Evolutionary conservation across 495 filamentous ascomycete species (phyloP), one percentile per base, ranked within the genome.

Genomic region (Saxispiralis lemnorum): DNA sequence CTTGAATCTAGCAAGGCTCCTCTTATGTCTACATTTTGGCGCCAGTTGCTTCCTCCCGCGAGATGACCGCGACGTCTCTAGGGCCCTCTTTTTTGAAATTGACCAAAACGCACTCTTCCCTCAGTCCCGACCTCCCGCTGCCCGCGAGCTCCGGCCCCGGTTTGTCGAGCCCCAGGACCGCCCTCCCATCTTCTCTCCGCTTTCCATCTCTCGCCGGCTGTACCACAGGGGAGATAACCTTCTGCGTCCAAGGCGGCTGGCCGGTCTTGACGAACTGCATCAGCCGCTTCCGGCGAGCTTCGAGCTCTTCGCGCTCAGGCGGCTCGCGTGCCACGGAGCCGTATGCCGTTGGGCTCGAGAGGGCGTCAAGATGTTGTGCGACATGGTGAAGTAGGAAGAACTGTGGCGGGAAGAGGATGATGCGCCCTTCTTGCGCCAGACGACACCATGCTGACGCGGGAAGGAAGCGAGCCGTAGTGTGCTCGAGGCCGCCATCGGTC

Each of bases 391-490:
- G 61, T 0, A 97, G 71, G 51, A 86, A 80, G 57, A 76, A 81
- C 52, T 97, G 89, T 2, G 89, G 89, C 20, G 89, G 89, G 53
- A 84, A 93, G 0, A 97, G 66, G 41, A 92, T 78, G 35, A 95
- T 76, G 32, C 84, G 72, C 7, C 72, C 76, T 0, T 51, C 56
- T 3, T 59, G 59, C 9, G 78, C 75, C 45, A 72, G 64, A 1
- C 60, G 59, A 18, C 93, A 61, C 83, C 88, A 95, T 31, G 67
- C 66, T 7, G 61, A 51, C 0, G 80, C 71, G 17, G 73, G 66
- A 16, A 83, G 69, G 49, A 92, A 96, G n/a, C 69, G 65, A 0
- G 85, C 82, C 30, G 80, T 73, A 1, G 83, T 83, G 51, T 89
- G 76, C 56, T 97, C 89, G 30, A 85, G 59, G 5, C 86, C 86